Percentiles rank a stretch among this genome's conserved stretches.
Conservation (phyloP, 768 basidiomycete genomes). For the Lyophyllum atratum region DNA sequence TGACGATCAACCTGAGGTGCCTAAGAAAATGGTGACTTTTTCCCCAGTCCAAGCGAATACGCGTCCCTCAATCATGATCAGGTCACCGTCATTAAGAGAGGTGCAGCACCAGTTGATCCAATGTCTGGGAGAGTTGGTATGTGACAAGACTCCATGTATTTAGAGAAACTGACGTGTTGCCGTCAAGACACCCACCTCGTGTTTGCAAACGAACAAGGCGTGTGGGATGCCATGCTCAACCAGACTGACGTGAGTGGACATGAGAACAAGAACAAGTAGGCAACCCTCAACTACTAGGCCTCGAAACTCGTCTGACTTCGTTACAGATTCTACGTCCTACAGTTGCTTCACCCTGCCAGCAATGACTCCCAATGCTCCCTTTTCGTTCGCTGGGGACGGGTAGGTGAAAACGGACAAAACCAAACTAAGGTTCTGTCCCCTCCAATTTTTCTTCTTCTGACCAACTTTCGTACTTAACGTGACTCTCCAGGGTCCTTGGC, state of each 20-base stretch:
- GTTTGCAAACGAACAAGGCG: constrained; percentile 36
- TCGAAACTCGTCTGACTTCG: not conserved
- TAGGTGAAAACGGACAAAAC: constrained; percentile 54
- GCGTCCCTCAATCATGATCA: constrained; percentile 10
- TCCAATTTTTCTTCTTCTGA: not conserved
- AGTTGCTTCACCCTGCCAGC: constrained; percentile 52
- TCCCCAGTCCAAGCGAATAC: not conserved
- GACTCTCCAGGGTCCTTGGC: constrained; percentile 46
- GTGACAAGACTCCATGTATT: constrained; percentile 22
- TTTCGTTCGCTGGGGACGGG: constrained; percentile 63
- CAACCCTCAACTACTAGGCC: not conserved
- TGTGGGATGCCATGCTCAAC: constrained; percentile 66
- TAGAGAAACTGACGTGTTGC: not conserved
- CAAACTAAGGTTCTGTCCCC: constrained; percentile 44
- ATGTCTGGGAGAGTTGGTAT: constrained; percentile 44
- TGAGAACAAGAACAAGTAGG: constrained; percentile 59
- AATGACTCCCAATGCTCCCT: constrained; percentile 36
- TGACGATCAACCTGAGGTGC: constrained; percentile 22
- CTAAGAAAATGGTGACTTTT: constrained; percentile 47
- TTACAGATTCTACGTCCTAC: constrained; percentile 58
- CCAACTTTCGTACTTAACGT: not conserved
- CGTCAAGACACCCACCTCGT: constrained; percentile 53
- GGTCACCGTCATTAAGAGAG: constrained; percentile 49
- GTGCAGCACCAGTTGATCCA: constrained; percentile 58
- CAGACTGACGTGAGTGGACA: constrained; percentile 54